Base-by-base conservation (phyloP, 208 protist genomes). In the Acanthamoeba sp. region DNA sequence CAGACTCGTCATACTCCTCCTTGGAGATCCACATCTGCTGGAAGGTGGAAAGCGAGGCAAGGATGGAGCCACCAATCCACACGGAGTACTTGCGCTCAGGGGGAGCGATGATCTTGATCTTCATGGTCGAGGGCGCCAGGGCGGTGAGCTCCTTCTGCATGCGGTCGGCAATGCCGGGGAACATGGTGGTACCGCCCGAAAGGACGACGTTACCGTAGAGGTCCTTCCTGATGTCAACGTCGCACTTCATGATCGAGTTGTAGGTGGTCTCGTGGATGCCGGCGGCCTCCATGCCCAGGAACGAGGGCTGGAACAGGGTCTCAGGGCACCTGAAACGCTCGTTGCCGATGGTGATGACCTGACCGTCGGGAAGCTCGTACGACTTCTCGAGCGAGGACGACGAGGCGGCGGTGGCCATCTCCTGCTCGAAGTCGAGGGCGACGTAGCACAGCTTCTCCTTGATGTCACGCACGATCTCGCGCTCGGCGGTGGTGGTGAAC, bases 1-100 rank as follows among this genome's bases (percentile, higher is more conserved):
- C 99, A 73, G 96, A 96, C 97, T 99, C 99, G 76, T 99, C 98
- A 95, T 99, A 99, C 96, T 99, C 99, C 92, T 99, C 97, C 97
- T 99, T 99, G 92, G 98, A 98, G 93, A 99, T 99, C 99, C 99
- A 99, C 98, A 99, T 99, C 89, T 99, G 97, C 92, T 88, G 9
- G 42, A 95, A 95, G n/a, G 94, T 91, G 34, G 40, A 55, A 1
- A 97, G 87, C 20, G 95, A 96, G 36, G 97, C 91, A 0, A 98
- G 24, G 48, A 98, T 97, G 34, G 97, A 96, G 52, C 97, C 98
- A 89, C 98, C 98, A n/a, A 98, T 96, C 97, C 97, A 98, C 12
- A 95, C 96, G 48, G 95, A 95, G 84, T 97, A 97, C 55, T 95
- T 96, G 18, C 97, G 57, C 36, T 98, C 96, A 12, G 40, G 69